Conservation (phyloP, 2,329 filamentous ascomycete species). For the Cyanodermella asteris region DNA sequence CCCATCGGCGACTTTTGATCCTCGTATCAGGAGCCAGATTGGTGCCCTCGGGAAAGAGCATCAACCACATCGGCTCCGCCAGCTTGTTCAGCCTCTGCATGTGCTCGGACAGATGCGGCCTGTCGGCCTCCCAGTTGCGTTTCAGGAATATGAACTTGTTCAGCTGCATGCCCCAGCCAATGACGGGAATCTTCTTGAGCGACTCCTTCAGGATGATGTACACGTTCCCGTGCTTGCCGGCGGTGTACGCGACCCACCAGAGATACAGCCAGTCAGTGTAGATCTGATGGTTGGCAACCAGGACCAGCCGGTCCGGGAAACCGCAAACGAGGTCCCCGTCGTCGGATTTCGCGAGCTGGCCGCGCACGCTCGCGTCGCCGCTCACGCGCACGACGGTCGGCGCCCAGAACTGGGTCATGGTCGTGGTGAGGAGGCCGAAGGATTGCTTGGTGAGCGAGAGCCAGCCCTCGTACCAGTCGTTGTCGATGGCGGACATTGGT, state of each 20-base stretch:
- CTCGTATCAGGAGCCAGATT: conserved; percentile 36
- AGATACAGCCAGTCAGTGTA: conserved; percentile 30
- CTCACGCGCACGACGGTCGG: conserved; percentile 64
- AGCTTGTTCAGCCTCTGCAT: conserved; percentile 33
- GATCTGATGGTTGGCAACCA: conserved; percentile 68
- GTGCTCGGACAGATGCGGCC: conserved; percentile 34
- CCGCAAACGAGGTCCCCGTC: conserved; percentile 57
- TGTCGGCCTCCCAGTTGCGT: conserved; percentile 39
- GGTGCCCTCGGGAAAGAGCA: conserved; percentile 45
- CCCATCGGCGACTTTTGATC: conserved; percentile 33
- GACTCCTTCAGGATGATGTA: conserved; percentile 48
- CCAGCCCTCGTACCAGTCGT: conserved; percentile 61
- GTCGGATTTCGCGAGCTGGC: conserved; percentile 45
- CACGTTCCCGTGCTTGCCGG: conserved; percentile 41
- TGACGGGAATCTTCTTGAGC: conserved; percentile 37
- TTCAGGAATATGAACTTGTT: conserved; percentile 46
- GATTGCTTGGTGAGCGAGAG: conserved; percentile 73
- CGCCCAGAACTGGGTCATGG: conserved; percentile 73
- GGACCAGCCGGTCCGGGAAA: conserved; percentile 60
- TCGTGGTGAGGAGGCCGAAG: conserved; percentile 57
- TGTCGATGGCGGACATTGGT: conserved; percentile 55
- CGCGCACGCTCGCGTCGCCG: conserved; percentile 58
- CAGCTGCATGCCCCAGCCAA: conserved; percentile 41
- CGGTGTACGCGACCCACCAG: conserved; percentile 46
- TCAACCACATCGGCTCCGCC: conserved; percentile 42